Evolutionary conservation across 345 rosid species (phyloP).

Genomic region (Aquilaria malaccensis): DNA sequence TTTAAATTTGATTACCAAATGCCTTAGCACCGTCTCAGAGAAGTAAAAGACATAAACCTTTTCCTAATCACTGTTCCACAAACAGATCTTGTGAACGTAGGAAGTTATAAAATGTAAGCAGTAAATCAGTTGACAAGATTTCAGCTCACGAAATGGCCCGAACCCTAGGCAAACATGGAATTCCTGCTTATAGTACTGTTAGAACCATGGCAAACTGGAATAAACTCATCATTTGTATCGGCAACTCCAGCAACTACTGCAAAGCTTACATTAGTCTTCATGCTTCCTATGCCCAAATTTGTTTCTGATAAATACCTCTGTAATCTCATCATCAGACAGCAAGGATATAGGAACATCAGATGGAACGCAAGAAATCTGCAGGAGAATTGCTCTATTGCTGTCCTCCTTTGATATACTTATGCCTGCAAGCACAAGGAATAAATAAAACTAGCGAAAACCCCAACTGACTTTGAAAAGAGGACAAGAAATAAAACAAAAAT

Average conservation of each 20-base stretch:
- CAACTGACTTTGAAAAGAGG: background rate
- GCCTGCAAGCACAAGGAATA: constrained; percentile 1
- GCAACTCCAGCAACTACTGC: no score
- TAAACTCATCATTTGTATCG: no score
- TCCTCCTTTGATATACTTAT: constrained; percentile 6
- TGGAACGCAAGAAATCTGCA: constrained; percentile 10
- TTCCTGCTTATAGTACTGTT: no score
- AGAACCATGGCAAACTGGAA: no score
- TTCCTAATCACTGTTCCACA: background rate
- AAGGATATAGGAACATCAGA: background rate
- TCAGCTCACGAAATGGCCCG: no score
- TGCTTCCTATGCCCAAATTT: no score
- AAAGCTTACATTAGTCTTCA: no score
- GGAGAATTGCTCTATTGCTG: background rate
- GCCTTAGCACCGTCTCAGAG: background rate
- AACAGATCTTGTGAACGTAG: background rate
- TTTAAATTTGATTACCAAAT: constrained; percentile 3
- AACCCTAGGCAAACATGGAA: no score
- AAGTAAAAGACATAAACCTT: background rate
- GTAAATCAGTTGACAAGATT: background rate
- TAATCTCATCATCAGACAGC: constrained; percentile 9
- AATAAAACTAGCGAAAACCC: background rate
- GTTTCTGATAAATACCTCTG: constrained; percentile 4
- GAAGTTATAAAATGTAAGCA: background rate
- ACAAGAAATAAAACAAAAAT: no score